phyloP scores from a whole-genome alignment of 2,329 filamentous ascomycete genomes.

The Helotiales sp. region DNA sequence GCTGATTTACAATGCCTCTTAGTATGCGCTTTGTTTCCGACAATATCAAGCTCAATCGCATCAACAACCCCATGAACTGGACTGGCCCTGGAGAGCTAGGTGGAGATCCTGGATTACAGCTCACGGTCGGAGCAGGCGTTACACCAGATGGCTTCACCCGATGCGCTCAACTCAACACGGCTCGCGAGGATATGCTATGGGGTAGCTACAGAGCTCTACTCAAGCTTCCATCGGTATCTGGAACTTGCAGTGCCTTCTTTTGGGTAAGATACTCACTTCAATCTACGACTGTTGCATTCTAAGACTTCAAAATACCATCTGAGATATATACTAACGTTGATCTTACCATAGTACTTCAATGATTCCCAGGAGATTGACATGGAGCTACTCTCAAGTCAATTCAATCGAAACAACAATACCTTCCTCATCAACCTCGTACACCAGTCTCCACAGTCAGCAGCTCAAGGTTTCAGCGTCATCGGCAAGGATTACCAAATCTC shows the following conservation, averaged over 20 bases:
- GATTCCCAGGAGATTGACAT: constrained; percentile 82
- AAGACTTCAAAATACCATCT: not conserved
- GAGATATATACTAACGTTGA: constrained; percentile 6
- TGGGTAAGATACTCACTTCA: constrained; percentile 57
- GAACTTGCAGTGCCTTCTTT: constrained; percentile 79
- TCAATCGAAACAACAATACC: constrained; percentile 53
- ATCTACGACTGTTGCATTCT: not conserved
- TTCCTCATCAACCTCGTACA: constrained; percentile 76
- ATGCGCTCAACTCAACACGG: constrained; percentile 67
- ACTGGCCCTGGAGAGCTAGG: constrained; percentile 51
- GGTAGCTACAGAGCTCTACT: constrained; percentile 70
- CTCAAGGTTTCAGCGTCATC: constrained; percentile 65
- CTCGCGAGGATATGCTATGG: constrained; percentile 66
- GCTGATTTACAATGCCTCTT: not conserved
- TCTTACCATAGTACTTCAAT: constrained; percentile 67
- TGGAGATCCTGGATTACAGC: constrained; percentile 57
- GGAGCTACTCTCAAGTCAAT: constrained; percentile 75
- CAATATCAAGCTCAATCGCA: constrained; percentile 62
- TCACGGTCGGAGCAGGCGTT: constrained; percentile 56
- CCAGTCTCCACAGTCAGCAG: constrained; percentile 65
- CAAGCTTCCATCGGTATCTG: constrained; percentile 55
- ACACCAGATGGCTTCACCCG: constrained; percentile 57
- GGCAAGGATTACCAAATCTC: constrained; percentile 62
- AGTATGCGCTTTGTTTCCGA: constrained; percentile 59
- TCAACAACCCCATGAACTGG: constrained; percentile 50